Base-by-base conservation (phyloP, 169 alveolate genomes). In the Babesia bovis region DNA sequence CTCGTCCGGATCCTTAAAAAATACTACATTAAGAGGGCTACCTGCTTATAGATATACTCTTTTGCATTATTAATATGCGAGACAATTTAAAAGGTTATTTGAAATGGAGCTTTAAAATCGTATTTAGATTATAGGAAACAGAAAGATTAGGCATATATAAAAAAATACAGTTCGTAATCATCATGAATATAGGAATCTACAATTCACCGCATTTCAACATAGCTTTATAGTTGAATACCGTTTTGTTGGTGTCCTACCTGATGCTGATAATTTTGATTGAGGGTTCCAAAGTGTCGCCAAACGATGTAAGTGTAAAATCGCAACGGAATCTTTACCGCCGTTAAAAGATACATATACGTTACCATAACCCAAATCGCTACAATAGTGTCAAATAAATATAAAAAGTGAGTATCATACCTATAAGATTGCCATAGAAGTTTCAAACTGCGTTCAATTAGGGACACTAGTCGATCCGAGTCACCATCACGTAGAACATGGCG, bases 241-340 rank as follows among this genome's bases (percentile, higher is more conserved):
- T n/a, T n/a, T n/a, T n/a, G n/a, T n/a, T n/a, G n/a, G n/a, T n/a
- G n/a, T n/a, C n/a, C n/a, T n/a, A n/a, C n/a, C n/a, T n/a, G n/a
- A n/a, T n/a, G n/a, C n/a, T n/a, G n/a, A n/a, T n/a, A n/a, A n/a
- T n/a, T 38, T 36, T 53, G 45, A 61, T 35, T 66, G n/a, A 32
- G 63, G 41, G 55, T 50, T 61, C 44, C 57, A 52, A 25, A 74
- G 75, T 35, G 83, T 44, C 38, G 93, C 91, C 53, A 85, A 44
- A 44, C 91, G 30, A 69, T 84, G 82, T 10, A 88, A 67, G 47
- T 88, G 93, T 36, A 88, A 60, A 42, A 78, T 82, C 15, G 83
- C 90, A 40, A 84, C 85, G 28, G 90, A 84, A 77, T 88, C 93
- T 76, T 88, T 88, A 41, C 93, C 93, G 17, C 93, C 93, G 66